Evolutionary conservation across 768 basidiomycete genomes (phyloP), one percentile per base, ranked within the genome.

Genomic region (Saitozyma sp.): DNA sequence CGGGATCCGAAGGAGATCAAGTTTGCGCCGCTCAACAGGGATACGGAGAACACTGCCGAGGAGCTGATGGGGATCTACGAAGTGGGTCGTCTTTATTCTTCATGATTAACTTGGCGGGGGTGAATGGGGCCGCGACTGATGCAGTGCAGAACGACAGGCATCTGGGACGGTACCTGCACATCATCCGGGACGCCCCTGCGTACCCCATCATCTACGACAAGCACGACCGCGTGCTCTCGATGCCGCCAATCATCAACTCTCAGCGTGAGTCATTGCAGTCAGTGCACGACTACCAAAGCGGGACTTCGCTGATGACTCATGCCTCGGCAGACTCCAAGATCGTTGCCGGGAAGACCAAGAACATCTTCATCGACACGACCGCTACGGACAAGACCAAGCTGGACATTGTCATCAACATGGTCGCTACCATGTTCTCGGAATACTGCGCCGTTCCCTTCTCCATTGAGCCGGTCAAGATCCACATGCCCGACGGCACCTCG

Each of bases 151-250:
- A 86, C 50, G 96, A 98, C 77, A 91, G 92, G 80, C 92, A 98
- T 78, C 83, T 99, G 29, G 84, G 87, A 43, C 87, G 84, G 78
- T 98, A 91, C 81, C 85, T 99, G 39, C 91, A 84, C 61, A 96
- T 99, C 80, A 92, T 98, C 72, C 87, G 89, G 39, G 91, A 96
- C 76, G 90, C 92, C 13, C 91, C 94, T 9, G 91, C 96, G 50
- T 98, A 97, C 80, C 96, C 96, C 43, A 89, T 98, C 81, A 96
- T 98, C 76, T 98, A 98, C 80, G 95, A 98, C 78, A 83, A 85
- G 9, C 83, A 88, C 61, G 90, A 91, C 77, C 86, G 83, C 38
- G 95, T 98, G 2, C 84, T 96, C 38, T 94, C 92, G 17, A 94
- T 98, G 89, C 96, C 96, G 45, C 96, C 96, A 9, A 97, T 99